These are phyloP conservation scores for Populus davidiana DNA, from an alignment of 345 rosid genomes.

Conservation along the genomic window DNA sequence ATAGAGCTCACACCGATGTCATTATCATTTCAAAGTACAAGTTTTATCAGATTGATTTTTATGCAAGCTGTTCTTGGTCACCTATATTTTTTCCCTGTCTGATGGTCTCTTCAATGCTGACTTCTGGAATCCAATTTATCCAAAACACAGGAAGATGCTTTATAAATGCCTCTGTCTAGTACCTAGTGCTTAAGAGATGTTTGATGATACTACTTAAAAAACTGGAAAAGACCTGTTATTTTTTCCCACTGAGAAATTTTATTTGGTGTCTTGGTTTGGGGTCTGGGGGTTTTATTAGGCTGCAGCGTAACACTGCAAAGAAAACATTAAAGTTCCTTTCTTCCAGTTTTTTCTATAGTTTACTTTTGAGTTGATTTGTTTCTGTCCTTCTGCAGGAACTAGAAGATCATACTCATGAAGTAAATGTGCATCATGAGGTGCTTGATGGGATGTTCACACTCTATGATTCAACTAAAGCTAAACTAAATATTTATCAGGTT, in stretches of 20 bases:
- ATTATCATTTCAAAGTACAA: neutral
- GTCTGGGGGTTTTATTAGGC: neutral
- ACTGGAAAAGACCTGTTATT: neutral
- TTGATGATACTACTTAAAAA: neutral
- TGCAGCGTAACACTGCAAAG: neutral
- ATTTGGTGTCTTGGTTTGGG: neutral
- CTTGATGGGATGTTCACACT: constrained; percentile 84
- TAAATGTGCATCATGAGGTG: constrained; percentile 69
- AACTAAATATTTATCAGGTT: constrained; percentile 90
- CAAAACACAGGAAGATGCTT: neutral
- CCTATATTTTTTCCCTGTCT: no score
- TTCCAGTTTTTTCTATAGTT: neutral
- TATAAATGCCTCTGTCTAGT: neutral
- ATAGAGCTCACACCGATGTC: neutral
- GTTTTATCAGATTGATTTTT: neutral
- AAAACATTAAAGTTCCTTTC: neutral
- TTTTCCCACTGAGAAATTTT: neutral
- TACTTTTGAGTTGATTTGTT: constrained; percentile 1
- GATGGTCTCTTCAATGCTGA: neutral
- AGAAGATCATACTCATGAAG: constrained; percentile 72
- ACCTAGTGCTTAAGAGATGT: neutral
- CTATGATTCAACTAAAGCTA: constrained; percentile 76
- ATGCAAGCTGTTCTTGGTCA: neutral
- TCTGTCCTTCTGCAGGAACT: constrained; percentile 64
- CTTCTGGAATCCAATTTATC: neutral